Evolutionary conservation across 2,329 filamentous ascomycete genomes (phyloP), one percentile per base, ranked within the genome.

Genomic region (Cadophora luteo-olivacea): DNA sequence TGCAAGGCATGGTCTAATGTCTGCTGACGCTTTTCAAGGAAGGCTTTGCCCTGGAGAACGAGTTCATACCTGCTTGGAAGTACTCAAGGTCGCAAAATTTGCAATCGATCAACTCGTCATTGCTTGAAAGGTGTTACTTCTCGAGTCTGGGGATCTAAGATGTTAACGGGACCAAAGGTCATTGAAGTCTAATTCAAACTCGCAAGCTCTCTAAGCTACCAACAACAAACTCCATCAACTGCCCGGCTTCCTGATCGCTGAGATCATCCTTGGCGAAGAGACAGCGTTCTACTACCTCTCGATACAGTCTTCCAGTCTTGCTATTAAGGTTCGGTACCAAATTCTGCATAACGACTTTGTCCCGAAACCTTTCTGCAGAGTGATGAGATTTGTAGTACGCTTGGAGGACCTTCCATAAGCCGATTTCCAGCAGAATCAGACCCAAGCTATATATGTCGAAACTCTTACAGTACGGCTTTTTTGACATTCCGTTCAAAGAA

Each of bases 61-160:
- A 61, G 69, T 70, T 16, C 81, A 81, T 57, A 79, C 80, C 29
- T 90, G 87, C 69, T 75, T 84, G 70, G 80, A 79, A 67, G 82
- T 89, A 41, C 81, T 90, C 22, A 82, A 85, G 36, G 82, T 87
- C 38, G 87, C 87, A 5, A 83, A 84, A 68, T 73, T 80, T 55
- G 84, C 86, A 1, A 80, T 89, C 63, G 84, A 87, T 36, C 82
- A 81, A 33, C 77, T 90, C 29, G 80, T 86, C 14, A 89, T 90
- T 77, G 80, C 84, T 22, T 87, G 74, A 80, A 48, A 7, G 5
- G 38, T 36, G 0, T 29, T 36, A 16, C 1, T n/a, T 14, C 7
- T 38, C 45, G 22, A 14, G 32, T 52, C 16, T 45, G 4, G 41
- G 19, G 7, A 45, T 19, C 41, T 16, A 45, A 45, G 12, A 45